Percentiles rank a stretch among this genome's conserved stretches.
phyloP scores from a whole-genome alignment of 139 green algal genomes.

The Desmodesmus armatus region DNA sequence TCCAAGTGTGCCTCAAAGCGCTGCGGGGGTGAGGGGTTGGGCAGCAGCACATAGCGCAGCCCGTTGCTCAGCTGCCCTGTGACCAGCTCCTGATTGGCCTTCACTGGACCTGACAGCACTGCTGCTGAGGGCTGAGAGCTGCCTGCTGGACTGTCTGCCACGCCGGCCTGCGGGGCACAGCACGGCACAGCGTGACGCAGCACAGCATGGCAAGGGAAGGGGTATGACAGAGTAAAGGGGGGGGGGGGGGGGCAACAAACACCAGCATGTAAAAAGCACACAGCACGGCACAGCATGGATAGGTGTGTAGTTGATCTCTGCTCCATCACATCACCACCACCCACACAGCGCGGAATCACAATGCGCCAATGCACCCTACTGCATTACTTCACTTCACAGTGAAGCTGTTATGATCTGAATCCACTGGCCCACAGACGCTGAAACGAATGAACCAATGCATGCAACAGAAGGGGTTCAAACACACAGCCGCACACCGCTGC shows the following conservation, averaged over 20 bases:
- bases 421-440: too few species aligned
- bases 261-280: too few species aligned
- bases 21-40: slow-evolving; percentile 90
- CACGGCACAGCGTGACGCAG: too few species aligned
- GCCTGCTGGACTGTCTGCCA: not conserved
- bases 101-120: slow-evolving; percentile 12
- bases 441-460: too few species aligned
- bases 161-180: not conserved
- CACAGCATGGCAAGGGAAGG: not conserved
- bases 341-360: too few species aligned
- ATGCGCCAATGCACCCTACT: not conserved
- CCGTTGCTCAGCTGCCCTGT: slow-evolving; percentile 84
- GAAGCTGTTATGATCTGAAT: too few species aligned
- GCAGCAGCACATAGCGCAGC: slow-evolving; percentile 95
- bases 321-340: slow-evolving; percentile 12
- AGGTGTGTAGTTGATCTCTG: too few species aligned
- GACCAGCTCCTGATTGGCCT: slow-evolving; percentile 71
- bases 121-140: slow-evolving; percentile 46
- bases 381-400: too few species aligned
- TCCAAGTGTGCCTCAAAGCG: slow-evolving; percentile 97
- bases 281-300: too few species aligned
- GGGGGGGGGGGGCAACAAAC: too few species aligned
- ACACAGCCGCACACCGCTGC: not conserved
- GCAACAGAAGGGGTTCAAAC: not conserved
- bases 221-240: too few species aligned